Evolutionary conservation across 164 flowering plant species (phyloP).

Genomic region (Cinnamomum micranthum): DNA sequence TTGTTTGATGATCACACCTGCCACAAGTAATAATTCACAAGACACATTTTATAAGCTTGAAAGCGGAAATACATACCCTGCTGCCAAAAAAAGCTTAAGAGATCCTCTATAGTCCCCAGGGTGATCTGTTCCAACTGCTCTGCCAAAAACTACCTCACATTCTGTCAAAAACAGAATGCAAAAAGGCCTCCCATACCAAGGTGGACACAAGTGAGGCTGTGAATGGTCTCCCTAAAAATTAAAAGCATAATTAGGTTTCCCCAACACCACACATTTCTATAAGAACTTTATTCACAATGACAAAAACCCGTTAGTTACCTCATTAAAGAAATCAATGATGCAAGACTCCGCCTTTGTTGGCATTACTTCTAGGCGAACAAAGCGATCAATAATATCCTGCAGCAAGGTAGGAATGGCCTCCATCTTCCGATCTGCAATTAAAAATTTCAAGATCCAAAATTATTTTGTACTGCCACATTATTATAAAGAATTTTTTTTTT

Average conservation of each 20-base stretch:
- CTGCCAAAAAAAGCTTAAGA: constrained; percentile 58
- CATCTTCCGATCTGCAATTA: constrained; percentile 49
- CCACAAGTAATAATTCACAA: not conserved
- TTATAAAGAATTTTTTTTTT: too few species aligned
- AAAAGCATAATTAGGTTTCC: not conserved
- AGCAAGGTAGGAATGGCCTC: constrained; percentile 67
- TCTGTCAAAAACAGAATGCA: constrained; percentile 64
- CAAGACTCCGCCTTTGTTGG: constrained; percentile 66
- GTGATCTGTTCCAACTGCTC: constrained; percentile 47
- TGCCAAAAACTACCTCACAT: constrained; percentile 78
- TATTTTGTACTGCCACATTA: not conserved
- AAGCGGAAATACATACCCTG: constrained; percentile 55
- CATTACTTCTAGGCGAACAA: constrained; percentile 43
- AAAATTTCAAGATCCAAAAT: not conserved
- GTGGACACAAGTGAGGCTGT: constrained; percentile 62
- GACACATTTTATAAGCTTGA: not conserved
- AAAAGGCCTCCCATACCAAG: constrained; percentile 75
- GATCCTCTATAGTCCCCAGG: constrained; percentile 78
- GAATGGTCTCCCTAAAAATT: constrained; percentile 75
- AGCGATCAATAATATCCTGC: constrained; percentile 60
- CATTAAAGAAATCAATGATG: constrained; percentile 62
- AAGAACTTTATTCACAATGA: not conserved
- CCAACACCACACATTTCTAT: not conserved
- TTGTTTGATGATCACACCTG: too few species aligned
- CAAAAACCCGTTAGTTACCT: constrained; percentile 32